These are phyloP conservation scores for Jackrogersella minutella DNA, from an alignment of 495 filamentous ascomycete species.

Conservation along the genomic window DNA sequence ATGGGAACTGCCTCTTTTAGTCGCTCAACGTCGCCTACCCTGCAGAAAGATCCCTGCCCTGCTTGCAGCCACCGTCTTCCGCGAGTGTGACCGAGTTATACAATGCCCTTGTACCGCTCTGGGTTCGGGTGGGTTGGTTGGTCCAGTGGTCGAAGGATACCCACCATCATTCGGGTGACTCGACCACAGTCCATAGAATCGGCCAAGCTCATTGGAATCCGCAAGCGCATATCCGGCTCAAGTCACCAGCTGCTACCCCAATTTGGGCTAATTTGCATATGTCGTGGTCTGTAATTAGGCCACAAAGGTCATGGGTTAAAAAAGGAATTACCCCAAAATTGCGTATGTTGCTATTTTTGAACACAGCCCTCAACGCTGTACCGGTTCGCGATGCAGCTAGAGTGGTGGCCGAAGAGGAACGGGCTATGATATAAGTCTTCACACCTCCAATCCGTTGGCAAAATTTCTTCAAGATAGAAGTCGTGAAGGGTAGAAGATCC, in stretches of 20 bases:
- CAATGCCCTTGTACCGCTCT: conserved; percentile 39
- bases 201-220: conserved; percentile 54
- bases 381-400: conserved; percentile 40
- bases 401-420: conserved; percentile 39
- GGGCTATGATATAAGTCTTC: conserved; percentile 61
- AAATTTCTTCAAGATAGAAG: conserved; percentile 44
- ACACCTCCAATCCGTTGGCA: conserved; percentile 49
- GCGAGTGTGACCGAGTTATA: conserved; percentile 48
- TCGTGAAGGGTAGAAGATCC: conserved; percentile 50
- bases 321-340: conserved; percentile 46
- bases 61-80: conserved; percentile 45
- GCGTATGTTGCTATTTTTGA: conserved; percentile 50
- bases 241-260: conserved; percentile 41
- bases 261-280: conserved; percentile 48
- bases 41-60: conserved; percentile 40
- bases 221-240: conserved; percentile 51
- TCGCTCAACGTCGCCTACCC: conserved; percentile 38
- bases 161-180: conserved; percentile 42
- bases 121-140: conserved; percentile 44
- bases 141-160: conserved; percentile 46
- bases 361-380: conserved; percentile 41
- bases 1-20: conserved; percentile 46
- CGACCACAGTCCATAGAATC: conserved; percentile 48
- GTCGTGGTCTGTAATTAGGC: conserved; percentile 47
- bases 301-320: conserved; percentile 45